These are phyloP conservation scores for Boletus barrowsii DNA, from an alignment of 768 basidiomycete genomes.

Conservation along the genomic window DNA sequence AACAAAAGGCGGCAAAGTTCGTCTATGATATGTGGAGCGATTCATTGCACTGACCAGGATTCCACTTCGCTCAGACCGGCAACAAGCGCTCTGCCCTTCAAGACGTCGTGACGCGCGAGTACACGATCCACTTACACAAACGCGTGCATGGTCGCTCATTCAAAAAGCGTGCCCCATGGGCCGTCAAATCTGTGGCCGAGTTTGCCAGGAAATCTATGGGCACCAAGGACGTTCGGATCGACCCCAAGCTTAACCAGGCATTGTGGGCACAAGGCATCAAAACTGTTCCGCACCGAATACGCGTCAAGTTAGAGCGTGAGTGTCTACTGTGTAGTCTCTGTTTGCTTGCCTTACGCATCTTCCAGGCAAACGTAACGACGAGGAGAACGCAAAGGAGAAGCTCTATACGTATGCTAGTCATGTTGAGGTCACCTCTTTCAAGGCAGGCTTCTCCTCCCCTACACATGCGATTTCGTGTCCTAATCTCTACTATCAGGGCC, in stretches of 20 bases:
- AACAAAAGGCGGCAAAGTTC: conserved; percentile 31
- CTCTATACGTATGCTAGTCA: conserved; percentile 88
- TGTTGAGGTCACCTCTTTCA: conserved; percentile 77
- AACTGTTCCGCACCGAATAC: conserved; percentile 86
- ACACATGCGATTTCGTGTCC: neutral
- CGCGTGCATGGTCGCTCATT: conserved; percentile 88
- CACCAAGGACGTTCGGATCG: conserved; percentile 88
- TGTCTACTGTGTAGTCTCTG: conserved; percentile 13
- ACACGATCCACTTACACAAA: conserved; percentile 98
- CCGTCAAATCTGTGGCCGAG: conserved; percentile 88
- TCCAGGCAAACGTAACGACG: conserved; percentile 95
- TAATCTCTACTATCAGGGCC: conserved; percentile 50
- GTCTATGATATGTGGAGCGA: conserved; percentile 25
- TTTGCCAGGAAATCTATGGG: conserved; percentile 97
- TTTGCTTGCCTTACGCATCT: neutral
- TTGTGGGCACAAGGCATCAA: conserved; percentile 94
- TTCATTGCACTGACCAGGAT: conserved; percentile 1
- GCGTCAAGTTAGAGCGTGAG: conserved; percentile 92
- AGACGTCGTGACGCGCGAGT: conserved; percentile 98
- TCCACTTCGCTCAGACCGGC: conserved; percentile 46
- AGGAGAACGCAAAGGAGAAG: conserved; percentile 98
- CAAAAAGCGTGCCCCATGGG: conserved; percentile 97
- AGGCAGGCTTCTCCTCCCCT: conserved; percentile 49
- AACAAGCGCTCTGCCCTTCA: conserved; percentile 98
- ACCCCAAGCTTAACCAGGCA: conserved; percentile 95